Conservation (phyloP, 805 yeast species). For the Saturnispora besseyi region DNA sequence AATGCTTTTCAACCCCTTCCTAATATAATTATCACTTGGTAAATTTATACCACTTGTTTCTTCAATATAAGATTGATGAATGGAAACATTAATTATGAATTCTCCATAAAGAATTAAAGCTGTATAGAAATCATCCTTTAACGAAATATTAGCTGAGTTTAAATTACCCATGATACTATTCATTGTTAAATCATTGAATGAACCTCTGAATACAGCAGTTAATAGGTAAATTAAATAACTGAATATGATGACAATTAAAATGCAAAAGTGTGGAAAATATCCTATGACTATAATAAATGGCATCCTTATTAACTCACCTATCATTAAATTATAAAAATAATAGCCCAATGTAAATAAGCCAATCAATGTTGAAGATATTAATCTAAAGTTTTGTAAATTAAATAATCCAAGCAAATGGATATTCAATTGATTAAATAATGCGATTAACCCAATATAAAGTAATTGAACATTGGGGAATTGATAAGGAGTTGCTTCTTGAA, state of each 20-base stretch:
- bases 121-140: conserved; percentile 59
- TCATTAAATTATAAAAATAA: conserved; percentile 32
- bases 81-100: conserved; percentile 58
- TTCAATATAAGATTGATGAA: conserved; percentile 54
- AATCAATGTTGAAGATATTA: conserved; percentile 53
- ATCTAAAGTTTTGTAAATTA: conserved; percentile 43
- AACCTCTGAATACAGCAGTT: conserved; percentile 51
- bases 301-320: conserved; percentile 36
- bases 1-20: conserved; percentile 15
- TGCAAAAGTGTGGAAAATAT: conserved; percentile 57
- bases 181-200: conserved; percentile 27
- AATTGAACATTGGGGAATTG: conserved; percentile 45
- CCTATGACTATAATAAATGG: conserved; percentile 52
- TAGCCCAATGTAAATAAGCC: conserved; percentile 46
- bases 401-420: conserved; percentile 57
- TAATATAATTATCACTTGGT: conserved; percentile 52
- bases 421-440: conserved; percentile 48
- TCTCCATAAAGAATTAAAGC: conserved; percentile 51
- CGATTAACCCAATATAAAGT: conserved; percentile 43
- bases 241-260: conserved; percentile 38
- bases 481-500: conserved; percentile 56
- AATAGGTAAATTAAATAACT: conserved; percentile 46
- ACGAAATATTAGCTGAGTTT: conserved; percentile 29
- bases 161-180: conserved; percentile 22
- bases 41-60: conserved; percentile 42